Conservation (phyloP, 1,284 basidiomycete genomes). For the Ustilago sp. region DNA sequence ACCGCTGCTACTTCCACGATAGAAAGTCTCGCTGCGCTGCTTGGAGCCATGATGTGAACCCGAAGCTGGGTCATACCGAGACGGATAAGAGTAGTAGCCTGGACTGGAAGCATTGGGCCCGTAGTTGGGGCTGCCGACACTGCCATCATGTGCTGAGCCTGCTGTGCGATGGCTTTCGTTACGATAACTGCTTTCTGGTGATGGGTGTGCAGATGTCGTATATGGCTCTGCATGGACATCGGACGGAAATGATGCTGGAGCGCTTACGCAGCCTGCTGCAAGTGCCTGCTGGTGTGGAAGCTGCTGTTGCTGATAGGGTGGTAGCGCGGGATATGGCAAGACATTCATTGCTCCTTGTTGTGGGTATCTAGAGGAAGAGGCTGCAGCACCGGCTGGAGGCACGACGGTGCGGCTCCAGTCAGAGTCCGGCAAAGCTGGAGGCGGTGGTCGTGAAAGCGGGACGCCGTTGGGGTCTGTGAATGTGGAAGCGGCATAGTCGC, state of each 20-base stretch:
- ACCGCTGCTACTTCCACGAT: slow-evolving; percentile 45
- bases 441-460: slow-evolving; percentile 20
- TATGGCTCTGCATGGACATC: slow-evolving; percentile 13
- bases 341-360: slow-evolving; percentile 8
- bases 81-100: slow-evolving; percentile 26
- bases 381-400: neutral
- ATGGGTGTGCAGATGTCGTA: slow-evolving; percentile 17
- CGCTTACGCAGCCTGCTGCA: neutral
- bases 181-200: slow-evolving; percentile 27
- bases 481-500: slow-evolving; percentile 16
- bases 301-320: slow-evolving; percentile 9
- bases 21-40: slow-evolving; percentile 36
- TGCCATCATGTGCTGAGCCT: slow-evolving; percentile 27
- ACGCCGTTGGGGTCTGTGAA: slow-evolving; percentile 1
- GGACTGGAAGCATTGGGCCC: slow-evolving; percentile 18
- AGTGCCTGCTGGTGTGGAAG: neutral
- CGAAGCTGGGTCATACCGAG: slow-evolving; percentile 32
- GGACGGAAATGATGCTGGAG: slow-evolving; percentile 2
- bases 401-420: slow-evolving; percentile 16
- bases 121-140: slow-evolving; percentile 33
- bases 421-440: slow-evolving; percentile 14
- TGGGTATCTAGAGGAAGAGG: slow-evolving; percentile 20
- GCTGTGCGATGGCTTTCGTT: slow-evolving; percentile 28
- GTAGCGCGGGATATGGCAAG: slow-evolving; percentile 3
- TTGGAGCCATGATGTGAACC: slow-evolving; percentile 14